These are phyloP conservation scores for Parascedosporium putredinis DNA, from an alignment of 2,329 filamentous ascomycete species.

Conservation along the genomic window DNA sequence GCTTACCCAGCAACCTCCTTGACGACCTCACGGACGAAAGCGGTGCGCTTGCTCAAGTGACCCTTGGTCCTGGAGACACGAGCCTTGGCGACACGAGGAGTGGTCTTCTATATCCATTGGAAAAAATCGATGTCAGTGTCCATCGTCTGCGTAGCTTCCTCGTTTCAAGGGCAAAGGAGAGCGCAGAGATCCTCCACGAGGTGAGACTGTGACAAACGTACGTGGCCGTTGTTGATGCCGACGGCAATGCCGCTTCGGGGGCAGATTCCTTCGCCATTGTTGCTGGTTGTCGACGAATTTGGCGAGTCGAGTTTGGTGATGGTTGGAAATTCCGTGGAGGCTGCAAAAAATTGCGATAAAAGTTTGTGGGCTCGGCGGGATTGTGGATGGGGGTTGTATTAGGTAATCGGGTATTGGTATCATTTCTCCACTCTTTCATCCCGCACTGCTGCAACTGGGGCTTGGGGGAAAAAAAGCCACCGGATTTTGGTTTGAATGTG, in stretches of 20 bases:
- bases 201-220: conserved; percentile 53
- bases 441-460: too few species aligned
- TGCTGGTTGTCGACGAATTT: conserved; percentile 19
- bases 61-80: conserved; percentile 84
- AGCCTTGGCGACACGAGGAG: conserved; percentile 64
- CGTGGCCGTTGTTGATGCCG: conserved; percentile 55
- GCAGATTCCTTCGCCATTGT: conserved; percentile 51
- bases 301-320: conserved; percentile 22
- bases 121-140: conserved; percentile 43
- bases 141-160: conserved; percentile 40
- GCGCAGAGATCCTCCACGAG: conserved; percentile 64
- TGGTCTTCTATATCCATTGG: conserved; percentile 58
- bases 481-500: too few species aligned
- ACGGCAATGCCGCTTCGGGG: conserved; percentile 47
- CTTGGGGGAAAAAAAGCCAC: too few species aligned
- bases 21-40: conserved; percentile 93
- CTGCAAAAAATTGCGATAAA: conserved; percentile 4
- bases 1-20: conserved; percentile 95
- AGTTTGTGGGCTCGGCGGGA: conserved; percentile 8
- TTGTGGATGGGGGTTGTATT: neutral
- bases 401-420: neutral
- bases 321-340: conserved; percentile 13
- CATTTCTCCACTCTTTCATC: too few species aligned
- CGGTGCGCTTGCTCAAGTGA: conserved; percentile 90
- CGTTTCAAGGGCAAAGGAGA: conserved; percentile 13